Evolutionary conservation across 2,329 filamentous ascomycete species (phyloP).

Genomic region (Cladosporium sp.): DNA sequence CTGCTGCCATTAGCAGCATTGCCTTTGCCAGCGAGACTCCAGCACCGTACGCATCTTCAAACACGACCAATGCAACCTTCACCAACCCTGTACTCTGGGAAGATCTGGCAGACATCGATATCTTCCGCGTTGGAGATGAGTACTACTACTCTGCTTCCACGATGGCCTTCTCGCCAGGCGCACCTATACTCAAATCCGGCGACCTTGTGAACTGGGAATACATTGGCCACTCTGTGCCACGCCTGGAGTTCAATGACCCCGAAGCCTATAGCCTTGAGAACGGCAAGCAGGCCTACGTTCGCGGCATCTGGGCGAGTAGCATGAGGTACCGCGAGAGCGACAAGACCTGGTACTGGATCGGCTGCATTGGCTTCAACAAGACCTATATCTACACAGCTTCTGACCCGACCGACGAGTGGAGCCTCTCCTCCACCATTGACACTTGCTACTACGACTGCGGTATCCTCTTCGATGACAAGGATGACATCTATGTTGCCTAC

Average conservation of each 20-base stretch:
- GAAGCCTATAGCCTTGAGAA: conserved; percentile 46
- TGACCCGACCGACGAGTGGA: conserved; percentile 49
- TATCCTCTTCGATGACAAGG: conserved; percentile 60
- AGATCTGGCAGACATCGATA: conserved; percentile 58
- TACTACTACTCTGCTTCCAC: conserved; percentile 60
- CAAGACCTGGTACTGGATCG: conserved; percentile 59
- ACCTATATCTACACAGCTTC: conserved; percentile 58
- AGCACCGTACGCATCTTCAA: background rate
- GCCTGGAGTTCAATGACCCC: conserved; percentile 42
- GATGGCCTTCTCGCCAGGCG: conserved; percentile 60
- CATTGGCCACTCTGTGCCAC: conserved; percentile 43
- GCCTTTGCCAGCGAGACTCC: background rate
- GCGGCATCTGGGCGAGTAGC: conserved; percentile 60
- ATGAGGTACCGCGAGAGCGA: conserved; percentile 55
- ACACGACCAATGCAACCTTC: conserved; percentile 34
- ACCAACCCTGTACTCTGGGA: conserved; percentile 58
- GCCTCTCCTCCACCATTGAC: conserved; percentile 39
- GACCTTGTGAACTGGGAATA: conserved; percentile 57
- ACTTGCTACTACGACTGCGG: conserved; percentile 62
- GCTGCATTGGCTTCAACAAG: conserved; percentile 54
- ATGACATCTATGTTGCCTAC: conserved; percentile 61
- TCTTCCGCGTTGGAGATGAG: conserved; percentile 53
- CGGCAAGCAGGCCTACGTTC: conserved; percentile 50
- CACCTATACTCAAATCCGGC: conserved; percentile 57
- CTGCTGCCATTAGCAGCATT: background rate